phyloP scores from a whole-genome alignment of 352 stramenopile genomes.

The Phytophthora syringae region DNA sequence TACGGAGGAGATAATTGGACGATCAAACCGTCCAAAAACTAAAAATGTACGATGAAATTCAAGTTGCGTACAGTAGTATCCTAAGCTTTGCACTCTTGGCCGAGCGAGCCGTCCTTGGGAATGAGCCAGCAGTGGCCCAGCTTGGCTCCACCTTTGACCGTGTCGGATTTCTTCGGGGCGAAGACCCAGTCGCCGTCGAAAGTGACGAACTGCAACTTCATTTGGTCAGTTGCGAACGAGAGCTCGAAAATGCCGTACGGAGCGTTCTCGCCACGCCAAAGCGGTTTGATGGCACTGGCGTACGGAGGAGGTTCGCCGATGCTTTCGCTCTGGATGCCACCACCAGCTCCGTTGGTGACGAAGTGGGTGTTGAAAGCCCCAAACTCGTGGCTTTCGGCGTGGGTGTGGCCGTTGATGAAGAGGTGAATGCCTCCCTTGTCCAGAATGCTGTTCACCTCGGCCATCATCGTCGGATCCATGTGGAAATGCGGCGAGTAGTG shows the following conservation, averaged over 20 bases:
- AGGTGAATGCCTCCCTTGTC: constrained; percentile 53
- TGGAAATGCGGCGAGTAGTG: constrained; percentile 81
- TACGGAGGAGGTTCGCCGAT: constrained; percentile 59
- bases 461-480: constrained; percentile 74
- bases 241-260: constrained; percentile 81
- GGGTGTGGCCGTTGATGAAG: constrained; percentile 80
- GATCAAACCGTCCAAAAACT: neutral
- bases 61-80: neutral
- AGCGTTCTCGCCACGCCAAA: constrained; percentile 61
- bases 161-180: constrained; percentile 38
- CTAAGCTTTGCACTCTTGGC: constrained; percentile 27
- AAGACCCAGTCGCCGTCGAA: constrained; percentile 76
- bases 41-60: neutral
- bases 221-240: constrained; percentile 62
- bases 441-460: constrained; percentile 64
- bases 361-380: constrained; percentile 77
- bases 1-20: too few species aligned
- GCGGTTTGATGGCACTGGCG: constrained; percentile 46
- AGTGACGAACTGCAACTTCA: constrained; percentile 69
- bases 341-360: constrained; percentile 72
- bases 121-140: constrained; percentile 78
- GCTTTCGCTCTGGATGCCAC: constrained; percentile 78
- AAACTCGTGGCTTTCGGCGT: constrained; percentile 78
- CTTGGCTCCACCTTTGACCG: constrained; percentile 54
- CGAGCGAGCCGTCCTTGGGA: constrained; percentile 62